Percentiles rank a stretch among this genome's conserved stretches.
phyloP scores from a whole-genome alignment of 108 stramenopile species.

The Skeletonema menzelii region DNA sequence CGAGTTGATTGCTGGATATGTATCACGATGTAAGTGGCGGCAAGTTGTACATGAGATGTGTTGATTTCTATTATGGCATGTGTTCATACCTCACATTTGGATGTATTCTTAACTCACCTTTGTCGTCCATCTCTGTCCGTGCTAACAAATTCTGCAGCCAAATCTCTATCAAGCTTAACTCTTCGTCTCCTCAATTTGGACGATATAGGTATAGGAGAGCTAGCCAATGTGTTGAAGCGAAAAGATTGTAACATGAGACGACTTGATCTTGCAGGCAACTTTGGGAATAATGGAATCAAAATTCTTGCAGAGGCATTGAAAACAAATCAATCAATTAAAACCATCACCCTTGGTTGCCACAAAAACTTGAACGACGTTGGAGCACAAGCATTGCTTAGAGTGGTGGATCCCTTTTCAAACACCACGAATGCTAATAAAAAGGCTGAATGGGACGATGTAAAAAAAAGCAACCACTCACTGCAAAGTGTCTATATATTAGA shows the following conservation, averaged over 20 bases:
- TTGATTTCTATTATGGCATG: too few relatives aligned
- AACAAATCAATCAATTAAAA: constrained; percentile 22
- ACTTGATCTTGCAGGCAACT: constrained; percentile 32
- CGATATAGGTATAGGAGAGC: constrained; percentile 3
- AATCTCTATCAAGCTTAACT: constrained; percentile 1
- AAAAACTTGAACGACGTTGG: constrained; percentile 21
- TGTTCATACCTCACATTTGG: not conserved
- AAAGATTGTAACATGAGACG: constrained; percentile 23
- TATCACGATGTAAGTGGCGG: not conserved
- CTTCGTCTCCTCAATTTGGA: constrained; percentile 5
- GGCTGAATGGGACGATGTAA: constrained; percentile 18
- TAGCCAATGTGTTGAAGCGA: not conserved
- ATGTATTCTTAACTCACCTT: not conserved
- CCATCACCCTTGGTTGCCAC: constrained; percentile 23
- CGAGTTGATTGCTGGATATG: constrained; percentile 5
- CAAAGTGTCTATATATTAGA: constrained; percentile 34
- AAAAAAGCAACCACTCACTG: constrained; percentile 27
- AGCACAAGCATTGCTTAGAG: not conserved
- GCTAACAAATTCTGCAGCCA: not conserved
- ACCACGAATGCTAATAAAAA: not conserved
- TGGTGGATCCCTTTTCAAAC: not conserved
- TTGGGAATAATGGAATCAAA: constrained; percentile 32
- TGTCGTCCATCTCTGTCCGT: not conserved
- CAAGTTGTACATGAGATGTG: too few relatives aligned
- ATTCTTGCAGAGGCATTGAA: constrained; percentile 35